Conservation (phyloP, 2,329 filamentous ascomycete species). For the Scopulariopsis brevicaulis region DNA sequence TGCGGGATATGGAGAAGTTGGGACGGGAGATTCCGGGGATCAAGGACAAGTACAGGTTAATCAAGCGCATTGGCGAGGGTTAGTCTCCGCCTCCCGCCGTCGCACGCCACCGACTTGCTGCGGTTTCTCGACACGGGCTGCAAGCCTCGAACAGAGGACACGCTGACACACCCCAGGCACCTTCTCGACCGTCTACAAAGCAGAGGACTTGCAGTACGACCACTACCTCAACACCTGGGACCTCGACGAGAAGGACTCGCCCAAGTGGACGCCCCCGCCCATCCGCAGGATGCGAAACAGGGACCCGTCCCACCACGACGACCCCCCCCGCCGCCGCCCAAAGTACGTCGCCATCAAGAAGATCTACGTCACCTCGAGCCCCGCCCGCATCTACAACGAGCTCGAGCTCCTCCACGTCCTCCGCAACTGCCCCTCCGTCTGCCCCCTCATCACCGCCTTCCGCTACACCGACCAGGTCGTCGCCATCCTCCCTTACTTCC, state of each 20-base stretch:
- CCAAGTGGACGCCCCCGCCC: constrained; percentile 61
- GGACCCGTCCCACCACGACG: constrained; percentile 12
- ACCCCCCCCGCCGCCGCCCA: constrained; percentile 19
- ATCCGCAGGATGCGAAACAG: constrained; percentile 36
- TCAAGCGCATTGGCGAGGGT: constrained; percentile 97
- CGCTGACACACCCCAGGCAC: constrained; percentile 49
- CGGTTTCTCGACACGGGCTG: too few species aligned
- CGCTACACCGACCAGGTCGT: constrained; percentile 89
- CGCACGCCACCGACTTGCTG: too few species aligned
- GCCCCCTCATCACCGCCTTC: constrained; percentile 95
- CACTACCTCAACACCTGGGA: constrained; percentile 84
- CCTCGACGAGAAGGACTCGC: constrained; percentile 48
- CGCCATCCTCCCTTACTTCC: constrained; percentile 89
- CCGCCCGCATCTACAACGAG: constrained; percentile 88
- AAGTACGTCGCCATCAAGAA: constrained; percentile 97
- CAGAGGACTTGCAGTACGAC: constrained; percentile 82
- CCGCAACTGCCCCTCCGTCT: constrained; percentile 71
- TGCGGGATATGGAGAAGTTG: constrained; percentile 79
- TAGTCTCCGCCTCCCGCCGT: constrained; percentile 10
- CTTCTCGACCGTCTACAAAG: constrained; percentile 98
- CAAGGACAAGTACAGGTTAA: constrained; percentile 71
- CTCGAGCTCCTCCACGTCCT: constrained; percentile 87
- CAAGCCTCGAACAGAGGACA: not conserved
- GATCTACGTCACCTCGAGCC: constrained; percentile 97
- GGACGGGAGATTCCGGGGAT: constrained; percentile 76